These are phyloP conservation scores for Xanthoconium stramineum DNA, from an alignment of 768 basidiomycete species.

Conservation along the genomic window DNA sequence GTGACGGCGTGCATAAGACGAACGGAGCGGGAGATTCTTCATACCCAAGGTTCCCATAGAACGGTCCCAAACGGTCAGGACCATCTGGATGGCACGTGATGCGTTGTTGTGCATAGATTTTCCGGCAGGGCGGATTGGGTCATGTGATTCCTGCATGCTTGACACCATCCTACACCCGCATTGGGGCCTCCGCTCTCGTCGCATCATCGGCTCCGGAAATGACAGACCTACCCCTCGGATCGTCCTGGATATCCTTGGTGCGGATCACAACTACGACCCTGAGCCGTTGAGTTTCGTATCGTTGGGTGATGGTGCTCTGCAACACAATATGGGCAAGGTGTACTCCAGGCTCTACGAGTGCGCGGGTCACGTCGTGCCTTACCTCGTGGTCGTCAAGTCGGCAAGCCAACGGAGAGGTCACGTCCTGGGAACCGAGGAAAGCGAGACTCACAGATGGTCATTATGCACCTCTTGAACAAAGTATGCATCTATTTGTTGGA, in stretches of 20 bases:
- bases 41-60: too few species aligned
- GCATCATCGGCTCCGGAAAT: slow-evolving; percentile 93
- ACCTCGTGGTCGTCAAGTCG: slow-evolving; percentile 90
- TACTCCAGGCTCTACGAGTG: slow-evolving; percentile 96
- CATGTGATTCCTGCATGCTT: too few species aligned
- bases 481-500: slow-evolving; percentile 34
- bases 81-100: too few species aligned
- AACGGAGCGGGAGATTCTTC: too few species aligned
- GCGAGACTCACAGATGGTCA: slow-evolving; percentile 92
- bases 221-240: slow-evolving; percentile 95
- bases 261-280: slow-evolving; percentile 88
- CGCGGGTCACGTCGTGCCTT: slow-evolving; percentile 93
- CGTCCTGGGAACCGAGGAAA: slow-evolving; percentile 98
- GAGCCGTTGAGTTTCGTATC: slow-evolving; percentile 94
- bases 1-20: too few species aligned
- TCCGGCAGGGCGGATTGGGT: too few species aligned
- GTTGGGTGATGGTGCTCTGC: slow-evolving; percentile 90
- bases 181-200: too few species aligned
- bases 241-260: slow-evolving; percentile 94
- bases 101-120: too few species aligned
- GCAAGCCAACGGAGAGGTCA: slow-evolving; percentile 90
- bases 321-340: slow-evolving; percentile 98
- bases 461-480: slow-evolving; percentile 99
- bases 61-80: too few species aligned
- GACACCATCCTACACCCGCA: too few species aligned